phyloP scores from a whole-genome alignment of 139 green algal genomes.

The Pseudopediastrum boryanum region DNA sequence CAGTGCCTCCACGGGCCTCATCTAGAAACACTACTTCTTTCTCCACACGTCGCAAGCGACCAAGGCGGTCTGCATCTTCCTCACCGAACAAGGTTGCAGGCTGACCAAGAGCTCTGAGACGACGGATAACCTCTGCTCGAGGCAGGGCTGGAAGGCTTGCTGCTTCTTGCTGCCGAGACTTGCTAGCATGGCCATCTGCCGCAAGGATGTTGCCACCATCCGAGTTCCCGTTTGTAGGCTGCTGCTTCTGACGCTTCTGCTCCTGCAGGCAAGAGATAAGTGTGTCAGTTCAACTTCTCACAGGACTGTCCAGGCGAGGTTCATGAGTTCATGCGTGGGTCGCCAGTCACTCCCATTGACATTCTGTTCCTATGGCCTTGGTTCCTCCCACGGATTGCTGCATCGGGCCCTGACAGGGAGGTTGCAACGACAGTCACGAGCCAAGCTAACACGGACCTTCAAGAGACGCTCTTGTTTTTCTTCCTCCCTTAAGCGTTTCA shows the following conservation, averaged over 20 bases:
- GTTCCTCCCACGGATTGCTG: no score
- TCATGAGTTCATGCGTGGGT: no score
- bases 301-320: no score
- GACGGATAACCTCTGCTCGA: conserved; percentile 79
- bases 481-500: conserved; percentile 61
- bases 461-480: conserved; percentile 50
- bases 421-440: no score
- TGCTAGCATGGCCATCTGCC: not conserved
- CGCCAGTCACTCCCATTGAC: no score
- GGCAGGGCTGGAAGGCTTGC: conserved; percentile 46
- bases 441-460: no score
- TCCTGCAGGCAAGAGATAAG: conserved; percentile 37
- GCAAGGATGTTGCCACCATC: not conserved
- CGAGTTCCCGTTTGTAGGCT: not conserved
- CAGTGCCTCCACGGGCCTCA: conserved; percentile 64
- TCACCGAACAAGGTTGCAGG: conserved; percentile 96
- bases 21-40: conserved; percentile 64
- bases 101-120: conserved; percentile 84
- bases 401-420: no score
- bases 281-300: no score
- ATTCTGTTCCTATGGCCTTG: no score
- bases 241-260: conserved; percentile 33
- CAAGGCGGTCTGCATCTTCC: conserved; percentile 53
- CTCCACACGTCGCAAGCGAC: conserved; percentile 69
- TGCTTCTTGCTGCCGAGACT: not conserved